Percentiles rank a stretch among this genome's conserved stretches.
Evolutionary conservation across 768 basidiomycete genomes (phyloP).

Genomic region (Pleurotus giganteus): DNA sequence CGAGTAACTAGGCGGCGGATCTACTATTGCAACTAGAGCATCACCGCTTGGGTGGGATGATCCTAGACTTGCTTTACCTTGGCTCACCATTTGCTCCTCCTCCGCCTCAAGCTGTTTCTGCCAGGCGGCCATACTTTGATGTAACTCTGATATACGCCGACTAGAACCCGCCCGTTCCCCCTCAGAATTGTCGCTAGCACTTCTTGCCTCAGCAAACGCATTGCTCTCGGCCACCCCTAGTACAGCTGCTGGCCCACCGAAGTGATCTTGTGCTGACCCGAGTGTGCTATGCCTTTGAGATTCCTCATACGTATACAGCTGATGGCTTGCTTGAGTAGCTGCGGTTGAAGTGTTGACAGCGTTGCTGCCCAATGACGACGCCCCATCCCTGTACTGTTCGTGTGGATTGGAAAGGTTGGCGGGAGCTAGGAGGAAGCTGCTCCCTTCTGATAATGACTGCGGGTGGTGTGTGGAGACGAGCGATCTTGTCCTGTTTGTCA

Average conservation of each 20-base stretch:
- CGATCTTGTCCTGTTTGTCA: neutral
- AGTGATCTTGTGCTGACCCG: neutral
- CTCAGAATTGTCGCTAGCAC: neutral
- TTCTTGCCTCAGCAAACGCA: neutral
- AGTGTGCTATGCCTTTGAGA: neutral
- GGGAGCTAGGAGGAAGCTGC: neutral
- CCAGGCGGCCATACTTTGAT: slow-evolving; percentile 5
- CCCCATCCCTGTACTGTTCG: neutral
- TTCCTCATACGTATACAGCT: slow-evolving; percentile 6
- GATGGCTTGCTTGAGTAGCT: neutral
- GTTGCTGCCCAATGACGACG: neutral
- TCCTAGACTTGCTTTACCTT: slow-evolving; percentile 2
- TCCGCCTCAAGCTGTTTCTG: slow-evolving; percentile 12
- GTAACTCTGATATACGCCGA: neutral
- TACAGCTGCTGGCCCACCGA: neutral
- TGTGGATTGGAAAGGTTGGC: neutral
- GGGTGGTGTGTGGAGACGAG: slow-evolving; percentile 3
- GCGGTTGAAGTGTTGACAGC: neutral
- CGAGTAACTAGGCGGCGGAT: slow-evolving; percentile 14
- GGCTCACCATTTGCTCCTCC: slow-evolving; percentile 1
- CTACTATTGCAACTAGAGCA: slow-evolving; percentile 7
- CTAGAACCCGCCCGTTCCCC: neutral
- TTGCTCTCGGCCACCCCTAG: neutral
- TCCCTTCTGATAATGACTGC: neutral
- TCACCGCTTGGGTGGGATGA: slow-evolving; percentile 9